Evolutionary conservation across 805 yeast species (phyloP), one percentile per base, ranked within the genome.

Genomic region (Komagataella kurtzmanii): DNA sequence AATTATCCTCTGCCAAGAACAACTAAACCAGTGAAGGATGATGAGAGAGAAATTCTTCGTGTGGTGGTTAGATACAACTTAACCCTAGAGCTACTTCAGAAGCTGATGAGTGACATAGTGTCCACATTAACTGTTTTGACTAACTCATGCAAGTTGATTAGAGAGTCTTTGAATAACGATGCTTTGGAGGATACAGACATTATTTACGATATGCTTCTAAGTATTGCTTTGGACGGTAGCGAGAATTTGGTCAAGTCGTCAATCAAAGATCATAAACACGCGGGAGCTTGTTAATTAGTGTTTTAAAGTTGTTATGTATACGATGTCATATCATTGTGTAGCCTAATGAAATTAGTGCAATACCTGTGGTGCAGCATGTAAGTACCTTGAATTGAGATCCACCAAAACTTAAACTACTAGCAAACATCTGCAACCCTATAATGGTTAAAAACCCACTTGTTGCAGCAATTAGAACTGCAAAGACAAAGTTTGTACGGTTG

Each of bases 361-460:
- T 74, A 1, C 95, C 95, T 3, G 73, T 17, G 43, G 83, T 65
- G 46, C 79, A 70, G 83, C 88, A 84, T 4, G 66, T 57, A 52
- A 84, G 61, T 1, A 83, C 86, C 7, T 65, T 67, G 30, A 75
- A 75, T 52, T 83, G 84, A 24, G 77, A 70, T 6, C 90, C 95
- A 40, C 93, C 89, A 8, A 88, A 88, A 0, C 82, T 76, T 30
- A 88, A 77, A 0, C 95, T 87, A 17, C 90, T 79, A 8, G 89
- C 85, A 61, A 86, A 82, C 95, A 90, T 86, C 57, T 89, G 90
- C 47, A 88, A 67, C 0, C 89, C 85, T 49, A 90, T 83, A n/a
- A 84, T 84, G 0, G 83, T 71, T 58, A 90, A 71, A 60, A 90
- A 90, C 0, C 98, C 97, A 36, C 91, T 76, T 0, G 97, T 89